phyloP scores from a whole-genome alignment of 805 yeast genomes.

The Brettanomyces naardenensis region DNA sequence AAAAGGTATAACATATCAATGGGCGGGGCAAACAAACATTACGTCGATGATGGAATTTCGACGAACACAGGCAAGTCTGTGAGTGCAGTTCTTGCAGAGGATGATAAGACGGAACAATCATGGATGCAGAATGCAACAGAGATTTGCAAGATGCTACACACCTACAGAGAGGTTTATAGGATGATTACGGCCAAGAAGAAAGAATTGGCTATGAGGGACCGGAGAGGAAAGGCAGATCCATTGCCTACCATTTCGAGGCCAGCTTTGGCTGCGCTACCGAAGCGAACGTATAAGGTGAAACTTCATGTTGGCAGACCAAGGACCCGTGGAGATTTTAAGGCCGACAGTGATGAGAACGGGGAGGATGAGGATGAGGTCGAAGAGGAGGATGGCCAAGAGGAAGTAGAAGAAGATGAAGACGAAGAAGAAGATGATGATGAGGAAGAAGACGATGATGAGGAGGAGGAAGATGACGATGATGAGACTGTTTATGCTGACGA shows the following conservation, averaged over 20 bases:
- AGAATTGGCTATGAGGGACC: constrained; percentile 1
- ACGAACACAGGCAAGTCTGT: background rate
- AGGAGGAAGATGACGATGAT: constrained; percentile 1
- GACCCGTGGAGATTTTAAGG: background rate
- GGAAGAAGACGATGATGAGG: constrained; percentile 1
- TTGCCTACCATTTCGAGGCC: background rate
- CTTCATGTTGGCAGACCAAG: background rate
- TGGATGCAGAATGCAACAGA: constrained; percentile 4
- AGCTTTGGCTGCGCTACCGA: too few species aligned
- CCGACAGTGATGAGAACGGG: background rate
- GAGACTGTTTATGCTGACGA: constrained; percentile 3
- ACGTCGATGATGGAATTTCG: background rate
- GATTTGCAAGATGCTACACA: constrained; percentile 4
- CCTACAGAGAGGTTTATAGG: constrained; percentile 6
- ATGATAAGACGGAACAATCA: constrained; percentile 1
- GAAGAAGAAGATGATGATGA: background rate
- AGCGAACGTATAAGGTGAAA: background rate
- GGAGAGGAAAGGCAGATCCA: background rate
- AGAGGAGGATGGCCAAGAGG: background rate
- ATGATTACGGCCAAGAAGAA: constrained; percentile 2
- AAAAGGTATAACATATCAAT: background rate
- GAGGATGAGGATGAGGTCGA: background rate
- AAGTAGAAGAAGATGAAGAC: background rate
- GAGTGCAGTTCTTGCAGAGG: background rate
- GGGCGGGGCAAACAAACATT: background rate